Conservation (phyloP, 2,329 filamentous ascomycete genomes). For the Aureobasidium mangrovei region DNA sequence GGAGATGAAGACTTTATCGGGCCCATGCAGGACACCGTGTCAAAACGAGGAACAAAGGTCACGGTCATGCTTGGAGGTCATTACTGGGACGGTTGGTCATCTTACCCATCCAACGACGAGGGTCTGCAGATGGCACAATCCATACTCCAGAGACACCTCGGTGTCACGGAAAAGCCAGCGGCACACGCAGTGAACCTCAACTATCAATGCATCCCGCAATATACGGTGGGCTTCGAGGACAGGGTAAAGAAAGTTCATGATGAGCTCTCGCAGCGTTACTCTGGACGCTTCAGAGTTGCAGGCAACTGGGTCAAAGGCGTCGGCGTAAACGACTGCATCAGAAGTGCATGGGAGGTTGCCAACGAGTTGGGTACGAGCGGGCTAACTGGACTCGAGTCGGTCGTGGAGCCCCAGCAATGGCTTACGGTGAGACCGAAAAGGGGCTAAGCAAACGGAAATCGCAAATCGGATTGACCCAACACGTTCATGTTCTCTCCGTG, state of each 20-base stretch:
- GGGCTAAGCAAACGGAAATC: background rate
- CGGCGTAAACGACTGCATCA: slow-evolving; percentile 44
- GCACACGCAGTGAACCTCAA: slow-evolving; percentile 54
- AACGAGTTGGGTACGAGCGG: slow-evolving; percentile 29
- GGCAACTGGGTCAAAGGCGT: slow-evolving; percentile 41
- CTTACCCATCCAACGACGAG: slow-evolving; percentile 56
- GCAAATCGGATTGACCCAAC: background rate
- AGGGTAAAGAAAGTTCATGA: slow-evolving; percentile 51
- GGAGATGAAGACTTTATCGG: slow-evolving; percentile 23
- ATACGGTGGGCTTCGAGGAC: slow-evolving; percentile 65
- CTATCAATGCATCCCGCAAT: slow-evolving; percentile 80
- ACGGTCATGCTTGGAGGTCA: slow-evolving; percentile 94
- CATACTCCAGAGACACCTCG: slow-evolving; percentile 65
- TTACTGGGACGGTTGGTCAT: slow-evolving; percentile 64
- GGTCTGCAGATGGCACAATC: slow-evolving; percentile 61
- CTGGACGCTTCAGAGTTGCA: slow-evolving; percentile 55
- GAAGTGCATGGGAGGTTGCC: slow-evolving; percentile 47
- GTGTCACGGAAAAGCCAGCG: slow-evolving; percentile 54
- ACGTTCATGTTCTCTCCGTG: background rate
- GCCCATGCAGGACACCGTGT: slow-evolving; percentile 29
- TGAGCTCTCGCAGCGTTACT: slow-evolving; percentile 48
- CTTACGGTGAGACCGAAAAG: slow-evolving; percentile 11
- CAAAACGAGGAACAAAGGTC: slow-evolving; percentile 62
- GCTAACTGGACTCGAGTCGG: slow-evolving; percentile 2
- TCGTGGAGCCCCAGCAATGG: slow-evolving; percentile 12